Evolutionary conservation across 345 rosid species (phyloP).

Genomic region (Pistacia integerrima): DNA sequence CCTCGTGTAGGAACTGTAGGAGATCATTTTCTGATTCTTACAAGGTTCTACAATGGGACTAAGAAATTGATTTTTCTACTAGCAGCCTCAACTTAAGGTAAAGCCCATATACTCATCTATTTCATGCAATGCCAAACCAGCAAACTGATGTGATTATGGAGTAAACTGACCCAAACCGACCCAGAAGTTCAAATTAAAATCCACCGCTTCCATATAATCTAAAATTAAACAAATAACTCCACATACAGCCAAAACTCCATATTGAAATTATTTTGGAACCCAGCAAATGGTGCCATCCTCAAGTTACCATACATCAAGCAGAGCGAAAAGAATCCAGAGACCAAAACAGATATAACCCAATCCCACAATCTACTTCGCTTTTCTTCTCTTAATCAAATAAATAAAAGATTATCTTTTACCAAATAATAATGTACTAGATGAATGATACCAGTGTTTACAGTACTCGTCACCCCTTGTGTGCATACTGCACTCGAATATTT

Average conservation of each 20-base stretch:
- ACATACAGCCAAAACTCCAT: too few species aligned
- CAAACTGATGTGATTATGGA: background rate
- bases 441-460: constrained; percentile 3
- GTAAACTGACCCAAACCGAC: background rate
- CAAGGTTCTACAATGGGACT: background rate
- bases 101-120: background rate
- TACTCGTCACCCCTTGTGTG: constrained; percentile 30
- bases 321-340: background rate
- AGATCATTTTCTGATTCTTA: background rate
- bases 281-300: background rate
- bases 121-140: background rate
- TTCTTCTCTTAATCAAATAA: background rate
- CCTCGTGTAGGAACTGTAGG: background rate
- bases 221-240: background rate
- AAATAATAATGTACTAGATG: background rate
- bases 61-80: background rate
- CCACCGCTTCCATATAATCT: background rate
- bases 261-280: background rate
- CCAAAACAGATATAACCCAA: background rate
- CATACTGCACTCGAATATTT: constrained; percentile 59
- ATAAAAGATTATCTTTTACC: background rate
- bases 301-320: background rate
- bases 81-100: background rate
- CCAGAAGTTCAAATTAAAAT: background rate
- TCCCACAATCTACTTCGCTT: background rate